These are phyloP conservation scores for Marsdenia floribunda DNA, from an alignment of 257 asterid genomes.

Conservation along the genomic window DNA sequence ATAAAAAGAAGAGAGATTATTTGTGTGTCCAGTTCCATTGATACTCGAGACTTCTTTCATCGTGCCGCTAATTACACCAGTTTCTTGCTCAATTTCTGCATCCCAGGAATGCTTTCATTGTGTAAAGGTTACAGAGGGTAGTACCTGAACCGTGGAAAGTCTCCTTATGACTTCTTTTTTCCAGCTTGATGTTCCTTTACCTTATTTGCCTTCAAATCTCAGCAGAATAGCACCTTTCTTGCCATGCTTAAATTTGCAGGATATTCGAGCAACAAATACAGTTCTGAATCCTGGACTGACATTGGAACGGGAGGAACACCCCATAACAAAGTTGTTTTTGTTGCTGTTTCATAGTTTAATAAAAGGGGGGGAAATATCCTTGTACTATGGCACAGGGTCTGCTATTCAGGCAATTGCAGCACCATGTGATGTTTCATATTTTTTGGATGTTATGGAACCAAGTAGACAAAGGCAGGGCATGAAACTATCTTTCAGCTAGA, in stretches of 20 bases:
- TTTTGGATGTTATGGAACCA: neutral
- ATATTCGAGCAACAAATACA: conserved; percentile 65
- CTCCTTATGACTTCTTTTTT: conserved; percentile 53
- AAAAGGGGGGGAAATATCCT: conserved; percentile 76
- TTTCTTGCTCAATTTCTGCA: neutral
- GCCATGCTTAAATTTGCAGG: conserved; percentile 32
- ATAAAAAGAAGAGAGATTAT: neutral
- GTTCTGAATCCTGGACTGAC: conserved; percentile 88
- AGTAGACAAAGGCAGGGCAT: neutral
- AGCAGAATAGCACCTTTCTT: neutral
- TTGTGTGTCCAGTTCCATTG: neutral
- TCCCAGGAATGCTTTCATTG: conserved; percentile 81
- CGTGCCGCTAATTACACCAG: neutral
- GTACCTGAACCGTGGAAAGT: conserved; percentile 82
- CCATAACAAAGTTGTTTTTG: conserved; percentile 81
- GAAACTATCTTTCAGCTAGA: neutral
- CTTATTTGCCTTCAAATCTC: neutral
- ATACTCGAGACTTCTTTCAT: neutral
- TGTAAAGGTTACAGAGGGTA: conserved; percentile 64
- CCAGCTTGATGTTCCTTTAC: conserved; percentile 5
- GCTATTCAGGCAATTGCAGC: conserved; percentile 94
- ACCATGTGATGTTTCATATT: conserved; percentile 10
- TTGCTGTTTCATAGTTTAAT: conserved; percentile 53
- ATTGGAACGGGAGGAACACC: conserved; percentile 96
- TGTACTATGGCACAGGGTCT: conserved; percentile 93